Base-by-base conservation (phyloP, 495 filamentous ascomycete species). In the Penicillium psychrofluorescens region DNA sequence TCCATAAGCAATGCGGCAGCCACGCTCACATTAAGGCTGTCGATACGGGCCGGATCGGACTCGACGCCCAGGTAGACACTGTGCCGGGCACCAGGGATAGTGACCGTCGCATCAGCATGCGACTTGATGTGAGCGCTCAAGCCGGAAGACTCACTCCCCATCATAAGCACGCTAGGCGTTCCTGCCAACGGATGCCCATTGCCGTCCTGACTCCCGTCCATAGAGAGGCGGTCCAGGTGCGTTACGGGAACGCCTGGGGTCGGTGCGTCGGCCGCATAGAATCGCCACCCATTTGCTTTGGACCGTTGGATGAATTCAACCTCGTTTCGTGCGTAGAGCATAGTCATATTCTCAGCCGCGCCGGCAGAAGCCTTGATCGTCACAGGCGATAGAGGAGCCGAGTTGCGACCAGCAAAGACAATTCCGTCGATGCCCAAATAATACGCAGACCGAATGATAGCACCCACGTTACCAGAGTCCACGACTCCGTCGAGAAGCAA, bases 381-480 rank as follows among this genome's bases (percentile, higher is more conserved):
- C 8, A 88, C 76, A 1, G 88, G 70, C 27, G 82, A 84, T 34
- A 96, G 62, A 2, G 80, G 74, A 0, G 90, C 86, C 9, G 83
- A 86, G 54, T 77, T 76, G 36, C 73, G 70, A 28, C 75, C 75
- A 6, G 85, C 81, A 44, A 87, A 78, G 8, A 76, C 74, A 36
- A 94, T 66, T 7, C 85, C 88, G 45, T 87, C 82, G 11, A 85
- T 83, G 32, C 92, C 92, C 4, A 95, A 76, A 62, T 87, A 98
- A 53, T 85, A 81, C 5, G 87, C 86, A 14, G 86, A 83, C 14
- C 92, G 85, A 29, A 96, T 70, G 44, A 96, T 95, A 3, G 83
- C 84, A 27, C 92, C 92, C 3, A 96, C 68, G 59, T 98, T 98
- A 1, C 88, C 90, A 2, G 88, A 81, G 62, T 98, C 91, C 8